Percentiles rank a stretch among this genome's conserved stretches.
Conservation (phyloP, 768 basidiomycete species). For the Pisolithus marmoratus region DNA sequence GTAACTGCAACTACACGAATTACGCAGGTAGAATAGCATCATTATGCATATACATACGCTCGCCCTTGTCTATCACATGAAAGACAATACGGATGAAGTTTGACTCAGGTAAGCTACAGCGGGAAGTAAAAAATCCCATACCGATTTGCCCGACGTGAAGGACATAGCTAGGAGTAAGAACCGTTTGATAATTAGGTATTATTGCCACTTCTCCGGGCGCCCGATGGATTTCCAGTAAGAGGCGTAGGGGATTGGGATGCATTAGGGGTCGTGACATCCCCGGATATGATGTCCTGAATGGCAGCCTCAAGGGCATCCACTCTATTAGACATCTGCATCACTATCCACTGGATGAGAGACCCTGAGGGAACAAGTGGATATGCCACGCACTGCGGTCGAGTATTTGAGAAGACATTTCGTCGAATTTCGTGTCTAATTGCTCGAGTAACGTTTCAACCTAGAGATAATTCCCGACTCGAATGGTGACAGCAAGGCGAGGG, state of each 20-base stretch:
- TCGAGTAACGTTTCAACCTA: constrained; percentile 87
- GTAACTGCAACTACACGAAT: no score
- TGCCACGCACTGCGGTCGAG: constrained; percentile 67
- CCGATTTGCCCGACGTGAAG: no score
- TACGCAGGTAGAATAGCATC: neutral
- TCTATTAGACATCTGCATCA: constrained; percentile 89
- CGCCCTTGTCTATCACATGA: neutral
- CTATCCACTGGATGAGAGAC: constrained; percentile 34
- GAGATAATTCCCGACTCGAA: constrained; percentile 1
- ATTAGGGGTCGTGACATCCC: constrained; percentile 46
- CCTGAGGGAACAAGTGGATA: constrained; percentile 1
- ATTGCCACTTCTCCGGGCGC: constrained; percentile 41
- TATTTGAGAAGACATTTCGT: constrained; percentile 89
- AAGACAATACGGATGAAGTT: no score
- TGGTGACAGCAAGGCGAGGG: neutral
- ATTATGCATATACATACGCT: neutral
- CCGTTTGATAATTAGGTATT: constrained; percentile 13
- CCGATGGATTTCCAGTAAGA: constrained; percentile 11
- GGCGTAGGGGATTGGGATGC: constrained; percentile 61
- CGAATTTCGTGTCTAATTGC: constrained; percentile 85
- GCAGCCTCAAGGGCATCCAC: constrained; percentile 87
- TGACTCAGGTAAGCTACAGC: no score
- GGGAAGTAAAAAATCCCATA: neutral
- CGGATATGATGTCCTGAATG: constrained; percentile 89
- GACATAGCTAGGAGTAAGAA: neutral